Conservation (phyloP, 176 grass and related monocot species). For the Alopecurus myosuroides region DNA sequence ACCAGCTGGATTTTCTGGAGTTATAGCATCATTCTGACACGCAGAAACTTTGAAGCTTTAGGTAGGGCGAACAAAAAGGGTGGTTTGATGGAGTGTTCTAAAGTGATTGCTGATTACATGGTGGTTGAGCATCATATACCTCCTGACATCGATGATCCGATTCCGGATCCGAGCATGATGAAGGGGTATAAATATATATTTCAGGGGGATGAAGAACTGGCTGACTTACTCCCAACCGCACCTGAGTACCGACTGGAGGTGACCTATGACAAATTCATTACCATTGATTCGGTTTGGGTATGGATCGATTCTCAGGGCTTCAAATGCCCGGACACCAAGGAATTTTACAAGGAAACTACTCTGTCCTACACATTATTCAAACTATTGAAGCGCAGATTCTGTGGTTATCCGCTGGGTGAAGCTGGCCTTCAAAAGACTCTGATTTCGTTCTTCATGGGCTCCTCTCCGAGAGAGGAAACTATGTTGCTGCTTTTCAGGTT, state of each 20-base stretch:
- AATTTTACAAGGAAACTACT: neutral
- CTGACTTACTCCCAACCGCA: neutral
- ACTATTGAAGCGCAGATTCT: constrained; percentile 6
- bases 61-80: neutral
- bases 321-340: neutral
- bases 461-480: neutral
- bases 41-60: neutral
- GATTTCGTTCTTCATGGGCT: constrained; percentile 7
- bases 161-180: neutral
- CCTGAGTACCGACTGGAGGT: neutral
- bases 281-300: neutral
- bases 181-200: neutral
- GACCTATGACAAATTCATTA: neutral
- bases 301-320: neutral
- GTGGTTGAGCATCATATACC: neutral
- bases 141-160: neutral
- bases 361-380: constrained; percentile 9
- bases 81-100: neutral
- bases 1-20: neutral
- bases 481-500: neutral
- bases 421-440: neutral
- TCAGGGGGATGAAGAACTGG: neutral
- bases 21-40: neutral
- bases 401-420: neutral
- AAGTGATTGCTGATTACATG: neutral